Evolutionary conservation across 495 filamentous ascomycete genomes (phyloP), one percentile per base, ranked within the genome.

Genomic region (Penicillium waksmanii): DNA sequence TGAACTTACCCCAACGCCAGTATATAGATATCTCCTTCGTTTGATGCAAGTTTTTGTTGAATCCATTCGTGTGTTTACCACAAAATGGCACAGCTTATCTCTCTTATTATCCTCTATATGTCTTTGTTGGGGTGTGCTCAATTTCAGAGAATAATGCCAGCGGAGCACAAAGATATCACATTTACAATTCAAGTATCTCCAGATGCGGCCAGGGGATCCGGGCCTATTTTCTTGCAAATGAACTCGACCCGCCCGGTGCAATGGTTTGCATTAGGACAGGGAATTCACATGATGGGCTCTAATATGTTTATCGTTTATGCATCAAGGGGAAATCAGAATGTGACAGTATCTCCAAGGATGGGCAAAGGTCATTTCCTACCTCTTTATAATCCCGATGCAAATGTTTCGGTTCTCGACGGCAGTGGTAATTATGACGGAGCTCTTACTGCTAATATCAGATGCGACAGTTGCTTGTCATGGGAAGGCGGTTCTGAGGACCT

Each of bases 271-370:
- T 70, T 90, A 7, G 89, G 87, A 8, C 85, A 87, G 43, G 89
- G 89, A 13, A 61, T 55, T 0, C 61, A 63, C 31, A 92, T 92
- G 89, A 63, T 68, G 1, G 85, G 81, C 15, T 74, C 89, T 15
- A 85, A 84, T 61, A 89, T 93, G 34, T 91, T 91, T 61, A 67
- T 92, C 33, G 80, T 89, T 60, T 91, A 90, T 69, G 70, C 83
- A 17, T 83, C 84, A 4, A 64, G 63, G 12, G 84, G 88, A 60
- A 71, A 68, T 13, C 77, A 89, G 61, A 72, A 69, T n/a, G 77
- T 90, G 63, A 92, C 89, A 0, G 57, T 90, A 48, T 90, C 88
- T 18, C 80, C 86, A 3, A 82, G 89, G n/a, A 67, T 70, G 21
- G 84, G 83, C 17, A 70, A 65, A 13, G 82, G 80, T 5, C 77